Evolutionary conservation across 768 basidiomycete genomes (phyloP).

Genomic region (Agaricus sinodeliciosus): DNA sequence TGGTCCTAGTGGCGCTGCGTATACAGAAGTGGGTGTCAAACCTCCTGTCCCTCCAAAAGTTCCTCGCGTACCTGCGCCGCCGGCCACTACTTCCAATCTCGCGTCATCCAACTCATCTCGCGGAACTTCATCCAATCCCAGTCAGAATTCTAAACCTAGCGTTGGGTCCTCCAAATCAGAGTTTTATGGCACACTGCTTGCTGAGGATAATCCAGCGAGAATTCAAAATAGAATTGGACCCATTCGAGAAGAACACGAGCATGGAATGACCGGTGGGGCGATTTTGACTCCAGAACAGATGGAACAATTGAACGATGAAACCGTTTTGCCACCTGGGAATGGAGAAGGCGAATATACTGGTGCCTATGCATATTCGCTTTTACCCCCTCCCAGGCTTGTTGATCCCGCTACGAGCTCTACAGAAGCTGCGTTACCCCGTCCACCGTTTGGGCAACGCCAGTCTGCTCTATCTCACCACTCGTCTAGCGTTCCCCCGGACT

Average conservation of each 20-base stretch:
- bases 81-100: constrained; percentile 27
- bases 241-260: constrained; percentile 25
- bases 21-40: constrained; percentile 19
- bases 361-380: constrained; percentile 25
- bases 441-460: constrained; percentile 16
- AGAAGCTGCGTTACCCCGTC: constrained; percentile 14
- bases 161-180: too few relatives aligned
- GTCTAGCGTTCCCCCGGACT: constrained; percentile 22
- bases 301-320: constrained; percentile 28
- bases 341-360: constrained; percentile 20
- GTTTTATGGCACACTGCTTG: constrained; percentile 32
- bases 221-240: constrained; percentile 24
- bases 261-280: constrained; percentile 23
- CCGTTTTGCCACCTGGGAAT: constrained; percentile 21
- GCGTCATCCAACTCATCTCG: constrained; percentile 31
- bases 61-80: constrained; percentile 34
- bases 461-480: constrained; percentile 21
- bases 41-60: constrained; percentile 15
- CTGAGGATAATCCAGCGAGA: constrained; percentile 4
- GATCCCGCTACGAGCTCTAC: constrained; percentile 23
- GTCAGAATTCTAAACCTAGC: constrained; percentile 6
- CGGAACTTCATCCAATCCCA: constrained; percentile 30
- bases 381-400: constrained; percentile 28
- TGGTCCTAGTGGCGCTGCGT: neutral
- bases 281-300: constrained; percentile 32